Base-by-base conservation (phyloP, 2,329 filamentous ascomycete species). In the Hysterium pulicare region DNA sequence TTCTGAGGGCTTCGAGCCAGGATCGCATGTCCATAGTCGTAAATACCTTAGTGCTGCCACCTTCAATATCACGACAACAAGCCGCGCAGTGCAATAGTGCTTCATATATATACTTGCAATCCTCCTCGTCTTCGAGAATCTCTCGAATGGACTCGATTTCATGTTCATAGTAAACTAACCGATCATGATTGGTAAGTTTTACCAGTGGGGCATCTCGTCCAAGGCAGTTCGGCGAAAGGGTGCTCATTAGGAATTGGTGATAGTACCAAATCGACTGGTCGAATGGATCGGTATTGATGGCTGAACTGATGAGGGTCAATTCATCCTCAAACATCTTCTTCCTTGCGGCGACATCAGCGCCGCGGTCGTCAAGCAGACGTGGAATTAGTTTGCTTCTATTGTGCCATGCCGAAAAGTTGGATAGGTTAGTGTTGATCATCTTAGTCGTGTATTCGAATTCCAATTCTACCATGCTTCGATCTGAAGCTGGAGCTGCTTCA, bases 251-350 rank as follows among this genome's bases (percentile, higher is more conserved):
- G 58, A 85, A 95, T 55, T 93, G 86, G 64, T 97, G 90, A 61
- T 98, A 97, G 67, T 94, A 95, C 90, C 93, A 98, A 5, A 96
- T 75, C 15, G 90, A 95, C 62, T 97, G 91, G 61, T 97, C 91
- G 54, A 95, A 90, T 0, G 91, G 90, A 44, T 94, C 90, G 28
- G 88, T 87, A 46, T 90, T 93, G 37, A 97, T 74, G 0, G 86
- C 90, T 43, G 84, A 79, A 42, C 85, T 82, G 20, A 95, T 83
- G 33, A 87, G 71, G 20, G 79, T 74, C 38, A 97, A 74, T 69
- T 98, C 93, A 51, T 82, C 71, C 40, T 91, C 83, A 7, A 97
- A 72, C 57, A 95, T 85, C 30, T 72, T 70, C 55, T 75, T 78
- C 41, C 93, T 77, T 36, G 81, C 78, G 16, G 66, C 69, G 37